phyloP scores from a whole-genome alignment of 148 eudicot species.

The Chenopodium formosanum region DNA sequence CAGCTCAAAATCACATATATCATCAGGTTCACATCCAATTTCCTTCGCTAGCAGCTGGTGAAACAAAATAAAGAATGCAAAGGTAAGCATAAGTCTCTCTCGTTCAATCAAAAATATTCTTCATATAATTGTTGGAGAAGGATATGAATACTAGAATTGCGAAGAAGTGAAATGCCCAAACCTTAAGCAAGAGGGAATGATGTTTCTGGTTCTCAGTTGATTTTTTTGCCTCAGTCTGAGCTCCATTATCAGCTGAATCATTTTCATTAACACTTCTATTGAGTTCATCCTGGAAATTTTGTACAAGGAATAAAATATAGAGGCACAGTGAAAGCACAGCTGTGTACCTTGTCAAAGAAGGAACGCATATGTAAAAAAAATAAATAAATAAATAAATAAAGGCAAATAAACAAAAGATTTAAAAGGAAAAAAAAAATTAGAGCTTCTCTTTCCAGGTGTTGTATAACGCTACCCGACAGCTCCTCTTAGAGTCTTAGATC shows the following conservation, averaged over 20 bases:
- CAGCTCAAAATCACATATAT: slow-evolving; percentile 94
- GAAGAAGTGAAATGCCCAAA: slow-evolving; percentile 24
- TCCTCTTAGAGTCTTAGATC: no score
- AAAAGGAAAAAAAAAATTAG: not conserved
- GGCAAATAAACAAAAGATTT: not conserved
- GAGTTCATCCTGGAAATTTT: slow-evolving; percentile 72
- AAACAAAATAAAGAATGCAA: slow-evolving; percentile 14
- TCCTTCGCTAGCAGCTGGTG: slow-evolving; percentile 74
- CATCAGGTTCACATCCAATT: slow-evolving; percentile 81
- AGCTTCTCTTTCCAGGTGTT: not conserved
- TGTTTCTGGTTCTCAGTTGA: slow-evolving; percentile 50
- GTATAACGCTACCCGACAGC: not conserved
- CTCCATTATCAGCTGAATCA: slow-evolving; percentile 44
- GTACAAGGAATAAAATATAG: not conserved
- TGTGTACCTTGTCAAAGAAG: not conserved
- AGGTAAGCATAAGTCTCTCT: not conserved
- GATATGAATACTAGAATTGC: not conserved
- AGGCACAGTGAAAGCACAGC: slow-evolving; percentile 10
- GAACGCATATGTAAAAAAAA: not conserved
- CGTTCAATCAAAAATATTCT: not conserved
- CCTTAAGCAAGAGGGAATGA: slow-evolving; percentile 89
- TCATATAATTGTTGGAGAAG: not conserved
- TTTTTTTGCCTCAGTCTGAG: slow-evolving; percentile 37
- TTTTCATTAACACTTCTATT: slow-evolving; percentile 47
- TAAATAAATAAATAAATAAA: no score